phyloP scores from a whole-genome alignment of 2,329 filamentous ascomycete species.

The Penicillium sp. region DNA sequence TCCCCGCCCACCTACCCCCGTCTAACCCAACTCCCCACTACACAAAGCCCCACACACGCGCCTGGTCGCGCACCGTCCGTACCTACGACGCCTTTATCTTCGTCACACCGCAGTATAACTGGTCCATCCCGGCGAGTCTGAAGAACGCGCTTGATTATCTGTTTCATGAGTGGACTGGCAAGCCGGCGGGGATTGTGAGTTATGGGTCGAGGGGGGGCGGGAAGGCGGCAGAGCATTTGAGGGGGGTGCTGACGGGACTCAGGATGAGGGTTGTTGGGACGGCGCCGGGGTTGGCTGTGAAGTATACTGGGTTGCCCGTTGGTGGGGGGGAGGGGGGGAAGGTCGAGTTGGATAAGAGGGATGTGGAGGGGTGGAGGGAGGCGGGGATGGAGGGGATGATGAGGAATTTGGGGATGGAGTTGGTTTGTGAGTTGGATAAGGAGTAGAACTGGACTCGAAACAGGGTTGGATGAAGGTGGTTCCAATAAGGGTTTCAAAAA shows the following conservation, averaged over 20 bases:
- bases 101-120: slow-evolving; percentile 56
- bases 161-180: slow-evolving; percentile 60
- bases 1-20: slow-evolving; percentile 39
- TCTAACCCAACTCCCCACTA: slow-evolving; percentile 35
- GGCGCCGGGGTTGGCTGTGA: slow-evolving; percentile 34
- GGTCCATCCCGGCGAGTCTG: slow-evolving; percentile 53
- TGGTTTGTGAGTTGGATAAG: slow-evolving; percentile 29
- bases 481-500: too few species aligned
- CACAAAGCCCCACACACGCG: slow-evolving; percentile 37
- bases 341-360: slow-evolving; percentile 23
- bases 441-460: not conserved
- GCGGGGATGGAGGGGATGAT: slow-evolving; percentile 26
- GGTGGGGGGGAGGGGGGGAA: slow-evolving; percentile 23
- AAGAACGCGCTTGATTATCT: slow-evolving; percentile 68
- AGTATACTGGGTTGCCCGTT: slow-evolving; percentile 24
- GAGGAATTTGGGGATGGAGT: slow-evolving; percentile 29
- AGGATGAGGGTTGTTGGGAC: slow-evolving; percentile 38
- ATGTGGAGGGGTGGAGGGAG: slow-evolving; percentile 26
- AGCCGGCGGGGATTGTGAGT: slow-evolving; percentile 56
- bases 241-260: slow-evolving; percentile 37
- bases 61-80: slow-evolving; percentile 41
- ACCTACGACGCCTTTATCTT: slow-evolving; percentile 45
- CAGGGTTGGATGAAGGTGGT: too few species aligned
- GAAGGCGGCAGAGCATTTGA: slow-evolving; percentile 41
- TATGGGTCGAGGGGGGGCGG: slow-evolving; percentile 54